These are phyloP conservation scores for Dryas octopetala DNA, from an alignment of 306 rosid species.

Conservation along the genomic window DNA sequence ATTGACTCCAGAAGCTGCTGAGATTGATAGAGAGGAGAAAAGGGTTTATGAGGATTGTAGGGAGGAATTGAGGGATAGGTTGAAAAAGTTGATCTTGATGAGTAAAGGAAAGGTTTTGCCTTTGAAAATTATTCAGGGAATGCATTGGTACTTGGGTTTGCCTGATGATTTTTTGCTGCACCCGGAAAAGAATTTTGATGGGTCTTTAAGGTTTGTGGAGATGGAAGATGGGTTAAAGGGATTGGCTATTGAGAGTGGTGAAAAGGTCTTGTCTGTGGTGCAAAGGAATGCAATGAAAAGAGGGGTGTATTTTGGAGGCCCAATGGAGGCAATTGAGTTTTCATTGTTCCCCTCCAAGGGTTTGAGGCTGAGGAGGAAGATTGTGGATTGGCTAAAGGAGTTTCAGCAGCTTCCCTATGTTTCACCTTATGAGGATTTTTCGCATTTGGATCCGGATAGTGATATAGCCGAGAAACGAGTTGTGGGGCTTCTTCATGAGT, in stretches of 20 bases:
- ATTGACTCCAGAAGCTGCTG: slow-evolving; percentile 74
- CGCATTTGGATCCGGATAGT: slow-evolving; percentile 51
- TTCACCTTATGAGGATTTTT: slow-evolving; percentile 74
- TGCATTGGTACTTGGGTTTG: slow-evolving; percentile 91
- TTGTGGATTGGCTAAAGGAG: slow-evolving; percentile 62
- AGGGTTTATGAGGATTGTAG: slow-evolving; percentile 56
- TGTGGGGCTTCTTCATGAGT: slow-evolving; percentile 78
- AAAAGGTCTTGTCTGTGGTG: slow-evolving; percentile 52
- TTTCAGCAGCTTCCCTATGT: slow-evolving; percentile 84
- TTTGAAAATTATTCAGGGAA: slow-evolving; percentile 72
- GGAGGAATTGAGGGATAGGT: slow-evolving; percentile 60
- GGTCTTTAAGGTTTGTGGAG: slow-evolving; percentile 63
- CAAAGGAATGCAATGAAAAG: slow-evolving; percentile 61
- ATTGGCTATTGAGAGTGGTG: slow-evolving; percentile 50
- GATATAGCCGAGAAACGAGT: slow-evolving; percentile 77
- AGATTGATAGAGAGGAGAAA: slow-evolving; percentile 67
- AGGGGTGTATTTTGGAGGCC: slow-evolving; percentile 47
- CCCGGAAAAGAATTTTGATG: slow-evolving; percentile 59
- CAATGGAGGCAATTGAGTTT: slow-evolving; percentile 66
- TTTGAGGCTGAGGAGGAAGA: slow-evolving; percentile 76
- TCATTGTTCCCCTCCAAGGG: slow-evolving; percentile 72
- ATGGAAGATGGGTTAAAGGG: slow-evolving; percentile 78
- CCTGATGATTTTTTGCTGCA: slow-evolving; percentile 60
- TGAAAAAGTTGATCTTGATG: slow-evolving; percentile 80
- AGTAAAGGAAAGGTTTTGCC: slow-evolving; percentile 65